Evolutionary conservation across 305 asterid genomes (phyloP), one percentile per base, ranked within the genome.

Genomic region (Coffea humblotiana): DNA sequence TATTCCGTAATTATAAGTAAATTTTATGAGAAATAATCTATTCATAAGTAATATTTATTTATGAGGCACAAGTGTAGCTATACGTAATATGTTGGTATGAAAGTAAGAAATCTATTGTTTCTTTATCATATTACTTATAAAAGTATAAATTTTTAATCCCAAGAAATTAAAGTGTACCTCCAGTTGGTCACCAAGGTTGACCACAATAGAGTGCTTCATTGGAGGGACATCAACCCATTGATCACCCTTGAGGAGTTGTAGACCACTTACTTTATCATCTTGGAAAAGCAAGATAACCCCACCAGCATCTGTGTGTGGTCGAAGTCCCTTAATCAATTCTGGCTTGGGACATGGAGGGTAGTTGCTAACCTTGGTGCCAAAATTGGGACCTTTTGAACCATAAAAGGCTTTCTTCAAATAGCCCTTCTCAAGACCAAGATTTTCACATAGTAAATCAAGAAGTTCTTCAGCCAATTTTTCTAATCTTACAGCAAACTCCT

Each of bases 231-330:
- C 97, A 72, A 93, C 88, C 98, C 98, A 94, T n/a, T 87, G 66
- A 11, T 86, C 96, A 80, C 88, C 97, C 48, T 93, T 91, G 69
- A 93, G 97, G 60, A 94, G 92, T 85, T 94, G 97, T 35, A 94
- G 98, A 61, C 98, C 98, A 32, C 98, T 90, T 43, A 93, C 98
- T 74, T 88, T 87, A 87, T 92, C 98, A 64, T 95, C 98, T 80
- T 95, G 98, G 92, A 95, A 93, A 61, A 95, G 93, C 0, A 95
- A 89, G 75, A 95, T 91, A 74, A 94, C 84, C 79, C 98, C 98
- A 16, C 98, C 98, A 60, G 98, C 98, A 64, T 93, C 98, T 0
- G 98, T 95, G 92, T 95, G 98, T 70, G 95, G 93, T 5, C 98
- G 92, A 52, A 93, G 95, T 25, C 98, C 98, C 83, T 90, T 93